Evolutionary conservation across 805 yeast genomes (phyloP).

Genomic region (Yarrowia keelungensis): DNA sequence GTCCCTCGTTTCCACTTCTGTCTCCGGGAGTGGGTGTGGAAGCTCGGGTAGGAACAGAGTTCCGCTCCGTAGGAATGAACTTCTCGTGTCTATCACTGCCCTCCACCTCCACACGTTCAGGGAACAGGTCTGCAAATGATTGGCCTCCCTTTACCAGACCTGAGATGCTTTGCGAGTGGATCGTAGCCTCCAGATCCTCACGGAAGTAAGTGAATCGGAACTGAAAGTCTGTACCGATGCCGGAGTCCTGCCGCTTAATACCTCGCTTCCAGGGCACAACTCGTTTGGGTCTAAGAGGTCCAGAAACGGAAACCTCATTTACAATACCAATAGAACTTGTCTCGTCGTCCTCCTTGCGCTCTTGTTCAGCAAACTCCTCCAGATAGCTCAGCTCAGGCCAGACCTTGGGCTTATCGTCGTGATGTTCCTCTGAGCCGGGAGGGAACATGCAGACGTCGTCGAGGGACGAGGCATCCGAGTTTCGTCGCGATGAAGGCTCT

Average conservation of each 20-base stretch:
- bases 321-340: conserved; percentile 28
- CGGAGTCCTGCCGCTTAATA: conserved; percentile 36
- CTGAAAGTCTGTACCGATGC: conserved; percentile 48
- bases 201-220: conserved; percentile 91
- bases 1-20: conserved; percentile 15
- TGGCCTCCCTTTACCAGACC: conserved; percentile 74
- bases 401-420: conserved; percentile 47
- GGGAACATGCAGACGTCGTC: conserved; percentile 77
- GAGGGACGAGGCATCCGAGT: conserved; percentile 69
- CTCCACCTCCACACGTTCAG: conserved; percentile 43
- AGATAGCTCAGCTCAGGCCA: conserved; percentile 89
- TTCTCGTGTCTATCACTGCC: conserved; percentile 15
- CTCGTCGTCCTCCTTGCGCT: conserved; percentile 54
- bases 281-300: conserved; percentile 76
- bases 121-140: conserved; percentile 67
- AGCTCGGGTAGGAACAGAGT: conserved; percentile 35
- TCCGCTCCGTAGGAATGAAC: conserved; percentile 35
- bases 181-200: conserved; percentile 85
- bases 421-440: conserved; percentile 43
- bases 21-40: conserved; percentile 35
- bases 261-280: conserved; percentile 70
- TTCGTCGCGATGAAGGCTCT: conserved; percentile 69
- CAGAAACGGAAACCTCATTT: conserved; percentile 56
- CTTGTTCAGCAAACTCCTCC: conserved; percentile 79
- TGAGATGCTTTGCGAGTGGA: conserved; percentile 86